Base-by-base conservation (phyloP, 495 filamentous ascomycete genomes). In the Pseudevernia furfuracea region DNA sequence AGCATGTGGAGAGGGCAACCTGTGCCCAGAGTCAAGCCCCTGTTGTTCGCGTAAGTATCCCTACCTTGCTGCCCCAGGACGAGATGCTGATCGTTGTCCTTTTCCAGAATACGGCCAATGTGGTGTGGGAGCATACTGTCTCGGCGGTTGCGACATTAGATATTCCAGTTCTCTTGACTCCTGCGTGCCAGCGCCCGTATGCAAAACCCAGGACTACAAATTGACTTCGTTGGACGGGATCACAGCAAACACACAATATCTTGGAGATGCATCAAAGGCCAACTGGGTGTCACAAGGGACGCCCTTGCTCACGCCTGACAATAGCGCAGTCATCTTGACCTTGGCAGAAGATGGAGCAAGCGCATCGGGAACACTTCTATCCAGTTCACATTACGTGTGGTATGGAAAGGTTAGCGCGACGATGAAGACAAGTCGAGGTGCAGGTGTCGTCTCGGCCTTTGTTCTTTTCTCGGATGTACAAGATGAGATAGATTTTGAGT, bases 401-500 rank as follows among this genome's bases (percentile, higher is more conserved):
- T 98, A 98, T 73, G 94, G 94, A 71, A 96, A 88, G 74, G 84
- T 97, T 67, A 88, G 86, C 70, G 91, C 89, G 23, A 88, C 79
- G 34, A 78, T 98, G 75, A 96, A 92, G 83, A 92, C 90, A 10
- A 89, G 87, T 64, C 85, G 88, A 69, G 92, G 91, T 52, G 73
- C 77, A 37, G 94, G 94, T 79, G 94, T 97, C 39, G 91, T 98
- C 8, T 91, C 92, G 28, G 94, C 92, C 19, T 98, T 98, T 74
- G 97, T 98, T 73, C 78, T 97, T 68, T 82, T 97, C 69, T 88
- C 87, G 39, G 94, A 97, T 73, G 89, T 94, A 70, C 96, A 96
- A 79, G 94, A 98, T 71, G 94, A 98, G 74, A 96, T 98, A 71
- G 94, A 98, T 75, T 97, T 89, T 72, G 94, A 98, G 77, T 98